Conservation (phyloP, 768 basidiomycete genomes). For the Suillus americanus region DNA sequence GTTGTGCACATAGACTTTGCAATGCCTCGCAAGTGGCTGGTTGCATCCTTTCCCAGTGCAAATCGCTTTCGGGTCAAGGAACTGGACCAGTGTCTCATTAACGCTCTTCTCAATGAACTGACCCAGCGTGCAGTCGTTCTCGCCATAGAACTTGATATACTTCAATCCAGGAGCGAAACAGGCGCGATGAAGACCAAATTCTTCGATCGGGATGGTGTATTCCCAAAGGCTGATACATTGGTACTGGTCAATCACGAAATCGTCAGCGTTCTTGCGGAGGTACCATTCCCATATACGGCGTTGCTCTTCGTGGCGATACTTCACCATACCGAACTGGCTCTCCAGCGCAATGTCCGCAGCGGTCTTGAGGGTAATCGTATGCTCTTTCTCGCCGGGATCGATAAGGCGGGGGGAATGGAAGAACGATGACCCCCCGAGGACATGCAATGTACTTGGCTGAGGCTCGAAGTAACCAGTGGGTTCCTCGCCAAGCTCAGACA, state of each 20-base stretch:
- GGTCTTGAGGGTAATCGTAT: conserved; percentile 52
- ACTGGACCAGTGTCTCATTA: conserved; percentile 63
- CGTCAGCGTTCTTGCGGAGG: conserved; percentile 78
- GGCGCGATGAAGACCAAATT: conserved; percentile 64
- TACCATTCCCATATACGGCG: conserved; percentile 97
- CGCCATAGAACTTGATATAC: conserved; percentile 87
- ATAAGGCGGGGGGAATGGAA: conserved; percentile 33
- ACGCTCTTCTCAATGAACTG: conserved; percentile 88
- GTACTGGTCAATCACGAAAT: conserved; percentile 90
- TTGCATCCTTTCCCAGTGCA: conserved; percentile 87
- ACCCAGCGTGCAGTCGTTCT: conserved; percentile 89
- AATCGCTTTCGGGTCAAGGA: conserved; percentile 69
- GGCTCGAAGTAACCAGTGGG: conserved; percentile 45
- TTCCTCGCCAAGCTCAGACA: conserved; percentile 29
- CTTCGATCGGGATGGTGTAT: conserved; percentile 74
- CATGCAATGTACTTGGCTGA: conserved; percentile 29
- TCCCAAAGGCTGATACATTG: conserved; percentile 84
- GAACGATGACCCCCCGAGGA: conserved; percentile 29
- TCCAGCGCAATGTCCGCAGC: conserved; percentile 71
- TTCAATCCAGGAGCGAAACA: conserved; percentile 75
- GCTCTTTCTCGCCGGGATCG: conserved; percentile 32
- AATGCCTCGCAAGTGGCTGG: conserved; percentile 79
- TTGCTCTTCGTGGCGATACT: conserved; percentile 84
- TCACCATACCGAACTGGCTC: conserved; percentile 66
- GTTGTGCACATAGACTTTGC: conserved; percentile 89